phyloP scores from a whole-genome alignment of 352 stramenopile genomes.

The Phytophthora macrochlamydospora region DNA sequence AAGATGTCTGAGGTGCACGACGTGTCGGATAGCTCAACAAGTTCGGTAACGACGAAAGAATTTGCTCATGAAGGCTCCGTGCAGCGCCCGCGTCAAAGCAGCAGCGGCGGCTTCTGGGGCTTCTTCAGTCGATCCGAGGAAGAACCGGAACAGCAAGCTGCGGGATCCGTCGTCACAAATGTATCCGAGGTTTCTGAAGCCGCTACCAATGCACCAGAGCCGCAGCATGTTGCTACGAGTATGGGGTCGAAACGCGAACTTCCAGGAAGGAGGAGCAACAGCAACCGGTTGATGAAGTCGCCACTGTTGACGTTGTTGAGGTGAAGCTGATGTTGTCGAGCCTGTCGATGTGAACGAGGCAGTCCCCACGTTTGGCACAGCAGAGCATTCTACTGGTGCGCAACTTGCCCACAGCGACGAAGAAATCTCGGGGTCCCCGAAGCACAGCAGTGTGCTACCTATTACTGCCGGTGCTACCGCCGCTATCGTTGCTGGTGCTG shows the following conservation, averaged over 20 bases:
- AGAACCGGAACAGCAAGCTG: constrained; percentile 2
- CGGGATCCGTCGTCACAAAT: no score
- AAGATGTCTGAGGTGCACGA: no score
- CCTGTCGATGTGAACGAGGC: neutral
- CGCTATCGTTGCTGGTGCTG: neutral
- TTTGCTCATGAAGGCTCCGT: neutral
- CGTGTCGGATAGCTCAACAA: no score
- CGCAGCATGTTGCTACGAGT: no score
- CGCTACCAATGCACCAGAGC: no score
- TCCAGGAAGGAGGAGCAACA: neutral
- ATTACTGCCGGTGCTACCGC: neutral
- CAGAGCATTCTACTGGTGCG: neutral
- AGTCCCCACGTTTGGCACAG: neutral
- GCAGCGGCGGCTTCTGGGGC: constrained; percentile 27
- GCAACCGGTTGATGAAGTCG: neutral
- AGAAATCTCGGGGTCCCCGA: neutral
- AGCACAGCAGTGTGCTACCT: neutral
- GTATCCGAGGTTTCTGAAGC: no score
- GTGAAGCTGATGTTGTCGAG: neutral
- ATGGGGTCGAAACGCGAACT: no score
- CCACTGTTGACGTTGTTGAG: neutral
- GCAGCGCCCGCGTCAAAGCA: constrained; percentile 7
- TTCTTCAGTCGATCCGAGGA: constrained; percentile 29
- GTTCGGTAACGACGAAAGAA: no score
- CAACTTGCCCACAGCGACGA: neutral